Percentiles rank a stretch among this genome's conserved stretches.
These are phyloP conservation scores for Scedosporium dehoogii DNA, from an alignment of 2,329 filamentous ascomycete genomes.

Conservation along the genomic window DNA sequence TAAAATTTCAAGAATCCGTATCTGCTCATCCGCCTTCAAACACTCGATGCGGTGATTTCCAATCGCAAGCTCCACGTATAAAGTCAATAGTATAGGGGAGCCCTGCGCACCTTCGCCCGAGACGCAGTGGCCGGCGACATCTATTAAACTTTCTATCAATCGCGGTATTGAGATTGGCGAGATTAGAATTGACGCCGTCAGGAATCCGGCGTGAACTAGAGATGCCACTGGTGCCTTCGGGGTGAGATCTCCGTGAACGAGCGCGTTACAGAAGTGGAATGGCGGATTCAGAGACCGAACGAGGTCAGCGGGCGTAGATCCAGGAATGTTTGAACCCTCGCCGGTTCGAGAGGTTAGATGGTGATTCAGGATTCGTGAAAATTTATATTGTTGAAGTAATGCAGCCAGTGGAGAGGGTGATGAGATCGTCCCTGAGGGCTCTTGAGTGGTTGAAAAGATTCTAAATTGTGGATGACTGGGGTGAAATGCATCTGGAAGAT, in stretches of 20 bases:
- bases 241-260: neutral
- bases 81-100: slow-evolving; percentile 23
- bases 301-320: neutral
- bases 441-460: neutral
- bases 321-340: slow-evolving; percentile 12
- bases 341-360: slow-evolving; percentile 10
- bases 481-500: slow-evolving; percentile 33
- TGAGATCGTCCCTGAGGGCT: neutral
- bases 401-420: neutral
- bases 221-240: neutral
- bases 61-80: slow-evolving; percentile 23
- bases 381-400: slow-evolving; percentile 5
- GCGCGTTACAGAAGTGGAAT: slow-evolving; percentile 8
- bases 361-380: neutral
- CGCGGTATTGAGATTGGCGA: neutral
- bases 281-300: slow-evolving; percentile 8
- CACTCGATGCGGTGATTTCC: slow-evolving; percentile 18
- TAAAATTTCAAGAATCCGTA: slow-evolving; percentile 16
- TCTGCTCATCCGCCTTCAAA: slow-evolving; percentile 23
- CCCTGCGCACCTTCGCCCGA: slow-evolving; percentile 21
- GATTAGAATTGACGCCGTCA: neutral
- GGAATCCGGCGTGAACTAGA: neutral
- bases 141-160: slow-evolving; percentile 17
- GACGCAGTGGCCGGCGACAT: slow-evolving; percentile 23
- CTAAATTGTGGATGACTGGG: slow-evolving; percentile 30